These are phyloP conservation scores for Colletotrichum neosansevieriae DNA, from an alignment of 2,329 filamentous ascomycete species.

Conservation along the genomic window DNA sequence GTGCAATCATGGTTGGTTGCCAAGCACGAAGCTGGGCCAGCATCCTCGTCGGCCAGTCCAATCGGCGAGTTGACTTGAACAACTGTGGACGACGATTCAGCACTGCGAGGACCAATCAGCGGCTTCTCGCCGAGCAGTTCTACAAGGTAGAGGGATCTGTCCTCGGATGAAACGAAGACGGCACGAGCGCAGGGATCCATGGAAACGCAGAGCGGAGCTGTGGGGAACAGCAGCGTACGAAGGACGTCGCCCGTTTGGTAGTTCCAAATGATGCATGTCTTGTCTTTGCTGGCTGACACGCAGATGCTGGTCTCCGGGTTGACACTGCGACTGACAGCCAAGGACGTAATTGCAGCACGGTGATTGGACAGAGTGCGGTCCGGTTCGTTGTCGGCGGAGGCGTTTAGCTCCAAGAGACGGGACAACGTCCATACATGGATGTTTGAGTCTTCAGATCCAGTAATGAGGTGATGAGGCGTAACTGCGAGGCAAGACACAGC, in stretches of 20 bases:
- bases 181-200: slow-evolving; percentile 88
- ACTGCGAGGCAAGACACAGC: slow-evolving; percentile 81
- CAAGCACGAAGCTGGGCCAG: slow-evolving; percentile 76
- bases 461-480: slow-evolving; percentile 79
- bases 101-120: slow-evolving; percentile 64
- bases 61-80: slow-evolving; percentile 67
- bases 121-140: slow-evolving; percentile 74
- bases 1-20: slow-evolving; percentile 86
- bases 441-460: slow-evolving; percentile 87
- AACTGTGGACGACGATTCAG: slow-evolving; percentile 67
- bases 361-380: slow-evolving; percentile 83
- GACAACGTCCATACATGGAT: slow-evolving; percentile 92
- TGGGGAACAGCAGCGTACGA: slow-evolving; percentile 84
- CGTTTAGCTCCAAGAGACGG: slow-evolving; percentile 73
- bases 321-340: slow-evolving; percentile 73
- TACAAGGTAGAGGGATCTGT: slow-evolving; percentile 83
- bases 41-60: slow-evolving; percentile 70
- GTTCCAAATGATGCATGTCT: slow-evolving; percentile 93
- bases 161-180: slow-evolving; percentile 83
- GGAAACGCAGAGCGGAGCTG: slow-evolving; percentile 76
- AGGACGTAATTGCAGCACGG: slow-evolving; percentile 76
- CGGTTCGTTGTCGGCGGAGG: slow-evolving; percentile 73
- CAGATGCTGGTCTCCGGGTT: slow-evolving; percentile 81
- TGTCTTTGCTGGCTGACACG: slow-evolving; percentile 86
- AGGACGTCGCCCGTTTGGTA: slow-evolving; percentile 82